Evolutionary conservation across 2,329 filamentous ascomycete species (phyloP), one percentile per base, ranked within the genome.

Genomic region (Colletotrichum sansevieriae): DNA sequence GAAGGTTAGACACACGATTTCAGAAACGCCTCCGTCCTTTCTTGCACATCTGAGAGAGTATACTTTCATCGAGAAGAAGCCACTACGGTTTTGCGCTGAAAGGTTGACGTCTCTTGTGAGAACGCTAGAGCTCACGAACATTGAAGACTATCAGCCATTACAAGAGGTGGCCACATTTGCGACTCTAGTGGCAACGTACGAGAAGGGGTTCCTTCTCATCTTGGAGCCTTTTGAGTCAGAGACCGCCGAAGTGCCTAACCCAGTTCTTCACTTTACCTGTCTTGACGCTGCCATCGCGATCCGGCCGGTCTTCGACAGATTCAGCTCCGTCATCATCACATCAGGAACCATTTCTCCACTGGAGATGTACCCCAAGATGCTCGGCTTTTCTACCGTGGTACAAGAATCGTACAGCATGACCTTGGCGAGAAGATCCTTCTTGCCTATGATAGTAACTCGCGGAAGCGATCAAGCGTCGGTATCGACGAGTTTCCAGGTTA

Each of bases 281-380:
- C 86, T 99, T 22, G 96, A 99, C 79, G 96, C 96, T 4, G 96
- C 97, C 0, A 99, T 99, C 72, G 96, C 97, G 47, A 99, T 99
- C 76, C 97, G 96, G 71, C 96, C 96, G 0, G 95, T 99, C 5
- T 98, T 99, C 76, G 95, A 99, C 68, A 91, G 96, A 59, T 99
- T 99, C 79, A 95, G 93, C 79, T 98, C 96, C 1, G 96, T 99
- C 72, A 97, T 99, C 76, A 98, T 99, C 77, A 99, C 96, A 0
- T 98, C 96, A 0, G 96, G 96, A 71, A 99, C 96, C 2, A 94
- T 99, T 70, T 98, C 96, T 1, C 96, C 96, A 0, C 82, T 99
- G 3, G 97, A 99, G 78, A 99, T 99, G 92, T 99, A 99, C 76
- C 97, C 96, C 0, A 98, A 97, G 76, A 99, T 99, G 95, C 90